Conservation (phyloP, 257 asterid species). For the Solanum sejunctum region DNA sequence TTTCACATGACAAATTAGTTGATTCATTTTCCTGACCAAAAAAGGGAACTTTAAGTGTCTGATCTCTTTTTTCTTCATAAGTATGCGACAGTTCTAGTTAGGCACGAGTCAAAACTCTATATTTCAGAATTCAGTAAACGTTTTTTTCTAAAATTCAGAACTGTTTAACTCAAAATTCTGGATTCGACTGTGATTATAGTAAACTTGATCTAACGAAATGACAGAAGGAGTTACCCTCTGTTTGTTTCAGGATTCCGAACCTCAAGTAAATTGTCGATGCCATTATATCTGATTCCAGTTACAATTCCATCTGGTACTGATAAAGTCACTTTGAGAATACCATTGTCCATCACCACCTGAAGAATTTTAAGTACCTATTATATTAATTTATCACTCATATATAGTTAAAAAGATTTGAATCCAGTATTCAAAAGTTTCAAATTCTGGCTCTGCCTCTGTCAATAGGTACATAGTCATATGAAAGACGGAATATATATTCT, state of each 20-base stretch:
- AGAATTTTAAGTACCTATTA: not conserved
- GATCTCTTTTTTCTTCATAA: not conserved
- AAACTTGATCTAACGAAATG: not conserved
- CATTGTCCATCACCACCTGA: constrained; percentile 70
- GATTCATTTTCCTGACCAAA: not conserved
- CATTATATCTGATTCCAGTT: constrained; percentile 38
- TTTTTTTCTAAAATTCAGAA: not conserved
- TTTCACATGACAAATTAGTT: not conserved
- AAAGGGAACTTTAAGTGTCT: not conserved
- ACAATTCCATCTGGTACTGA: constrained; percentile 61
- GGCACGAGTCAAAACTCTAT: not conserved
- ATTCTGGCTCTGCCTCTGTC: not conserved
- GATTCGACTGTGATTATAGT: not conserved
- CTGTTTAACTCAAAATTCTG: not conserved
- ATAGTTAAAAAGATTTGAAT: not conserved
- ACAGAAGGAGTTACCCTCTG: constrained; percentile 41
- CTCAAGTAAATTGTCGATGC: constrained; percentile 60
- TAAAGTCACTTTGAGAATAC: constrained; percentile 46
- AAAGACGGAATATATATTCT: not conserved
- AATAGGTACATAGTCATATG: not conserved
- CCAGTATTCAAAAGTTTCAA: not conserved
- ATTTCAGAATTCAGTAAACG: not conserved
- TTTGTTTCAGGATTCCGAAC: constrained; percentile 37
- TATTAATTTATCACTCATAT: not conserved
- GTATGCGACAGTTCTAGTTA: not conserved